Conservation (phyloP, 352 stramenopile genomes). For the Globisporangium yorkense region DNA sequence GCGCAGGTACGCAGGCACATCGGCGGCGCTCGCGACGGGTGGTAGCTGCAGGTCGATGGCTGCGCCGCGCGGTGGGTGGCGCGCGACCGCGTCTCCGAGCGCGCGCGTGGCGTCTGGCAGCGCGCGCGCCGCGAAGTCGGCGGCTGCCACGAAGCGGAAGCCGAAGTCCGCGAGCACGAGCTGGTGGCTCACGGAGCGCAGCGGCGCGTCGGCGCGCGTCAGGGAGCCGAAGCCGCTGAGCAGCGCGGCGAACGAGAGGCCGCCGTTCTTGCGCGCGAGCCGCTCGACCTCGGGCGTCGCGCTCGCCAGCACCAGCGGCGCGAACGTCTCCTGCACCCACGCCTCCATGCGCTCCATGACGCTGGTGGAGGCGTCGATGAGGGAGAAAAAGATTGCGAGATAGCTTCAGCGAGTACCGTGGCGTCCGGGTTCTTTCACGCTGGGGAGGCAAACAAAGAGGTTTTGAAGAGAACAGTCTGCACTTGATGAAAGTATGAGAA, state of each 20-base stretch:
- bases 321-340: constrained; percentile 77
- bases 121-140: constrained; percentile 40
- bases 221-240: constrained; percentile 71
- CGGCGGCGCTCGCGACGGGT: constrained; percentile 40
- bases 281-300: constrained; percentile 71
- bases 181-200: constrained; percentile 71
- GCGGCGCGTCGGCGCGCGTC: constrained; percentile 50
- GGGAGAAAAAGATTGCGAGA: background rate
- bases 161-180: constrained; percentile 60
- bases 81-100: constrained; percentile 60
- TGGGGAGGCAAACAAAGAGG: too few species aligned
- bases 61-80: constrained; percentile 25
- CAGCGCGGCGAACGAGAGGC: constrained; percentile 62
- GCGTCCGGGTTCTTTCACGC: background rate
- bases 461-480: too few species aligned
- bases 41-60: constrained; percentile 63
- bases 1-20: constrained; percentile 64
- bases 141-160: constrained; percentile 64
- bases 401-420: background rate
- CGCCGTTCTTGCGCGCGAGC: constrained; percentile 72
- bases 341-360: constrained; percentile 51
- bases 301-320: constrained; percentile 76
- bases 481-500: too few species aligned
- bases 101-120: constrained; percentile 47
- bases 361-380: background rate